Conservation (phyloP, 179 eudicot genomes). For the Sideroxylon spinosum region DNA sequence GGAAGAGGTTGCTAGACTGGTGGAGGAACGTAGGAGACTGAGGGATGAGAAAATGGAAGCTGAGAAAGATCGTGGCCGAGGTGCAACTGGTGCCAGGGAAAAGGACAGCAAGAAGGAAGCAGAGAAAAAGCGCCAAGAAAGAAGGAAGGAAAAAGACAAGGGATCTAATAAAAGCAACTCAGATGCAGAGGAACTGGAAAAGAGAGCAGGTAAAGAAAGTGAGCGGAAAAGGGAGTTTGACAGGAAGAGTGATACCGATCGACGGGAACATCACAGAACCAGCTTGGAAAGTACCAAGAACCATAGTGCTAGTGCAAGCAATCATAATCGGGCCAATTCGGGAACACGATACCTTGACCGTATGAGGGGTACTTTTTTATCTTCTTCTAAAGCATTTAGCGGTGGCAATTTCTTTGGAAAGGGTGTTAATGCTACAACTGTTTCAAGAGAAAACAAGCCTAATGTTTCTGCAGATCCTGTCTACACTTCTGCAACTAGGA, state of each 20-base stretch:
- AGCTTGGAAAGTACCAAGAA: conserved; percentile 43
- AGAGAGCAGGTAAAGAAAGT: conserved; percentile 56
- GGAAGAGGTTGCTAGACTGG: conserved; percentile 92
- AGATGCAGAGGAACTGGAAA: conserved; percentile 83
- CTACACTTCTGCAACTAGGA: conserved; percentile 47
- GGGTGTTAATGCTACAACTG: conserved; percentile 37
- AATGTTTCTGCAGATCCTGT: conserved; percentile 39
- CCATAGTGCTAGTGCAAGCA: conserved; percentile 37
- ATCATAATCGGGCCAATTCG: conserved; percentile 53
- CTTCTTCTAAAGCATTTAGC: conserved; percentile 82
- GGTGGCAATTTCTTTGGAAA: conserved; percentile 79
- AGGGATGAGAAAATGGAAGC: conserved; percentile 85
- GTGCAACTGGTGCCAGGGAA: conserved; percentile 47
- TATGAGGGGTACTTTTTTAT: conserved; percentile 78
- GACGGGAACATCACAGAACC: conserved; percentile 52
- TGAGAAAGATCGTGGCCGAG: conserved; percentile 62
- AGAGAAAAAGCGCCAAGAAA: conserved; percentile 73
- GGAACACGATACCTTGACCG: conserved; percentile 87
- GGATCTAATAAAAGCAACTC: conserved; percentile 94
- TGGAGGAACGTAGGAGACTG: conserved; percentile 82
- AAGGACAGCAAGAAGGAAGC: conserved; percentile 68
- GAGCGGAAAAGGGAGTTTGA: conserved; percentile 54
- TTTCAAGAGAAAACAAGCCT: conserved; percentile 63
- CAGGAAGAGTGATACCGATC: conserved; percentile 54
- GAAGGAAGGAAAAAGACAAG: conserved; percentile 77